A percentile compares a stretch with the other conserved stretches of the same genome.
Evolutionary conservation across 306 rosid genomes (phyloP).

Genomic region (Abrus precatorius): DNA sequence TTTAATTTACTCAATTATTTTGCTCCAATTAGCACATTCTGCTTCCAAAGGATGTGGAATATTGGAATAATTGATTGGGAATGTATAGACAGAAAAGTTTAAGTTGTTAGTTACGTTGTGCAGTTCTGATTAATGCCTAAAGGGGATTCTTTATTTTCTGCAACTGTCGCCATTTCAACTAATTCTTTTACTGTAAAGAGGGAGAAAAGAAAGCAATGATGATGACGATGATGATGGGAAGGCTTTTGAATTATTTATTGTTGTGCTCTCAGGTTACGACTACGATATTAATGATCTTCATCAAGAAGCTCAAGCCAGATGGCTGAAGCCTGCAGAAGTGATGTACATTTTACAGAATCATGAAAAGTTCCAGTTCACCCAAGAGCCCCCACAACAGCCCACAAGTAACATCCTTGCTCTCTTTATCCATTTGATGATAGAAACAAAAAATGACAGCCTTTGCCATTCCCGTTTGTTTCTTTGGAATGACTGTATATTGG

Average conservation of each 20-base stretch:
- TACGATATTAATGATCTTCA: slow-evolving; percentile 67
- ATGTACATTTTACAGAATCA: slow-evolving; percentile 86
- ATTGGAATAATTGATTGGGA: slow-evolving; percentile 1
- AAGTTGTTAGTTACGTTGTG: not conserved
- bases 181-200: not conserved
- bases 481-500: not conserved
- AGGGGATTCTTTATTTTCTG: slow-evolving; percentile 19
- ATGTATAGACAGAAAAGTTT: not conserved
- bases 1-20: slow-evolving; percentile 23
- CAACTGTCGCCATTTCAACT: not conserved
- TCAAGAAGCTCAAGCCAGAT: slow-evolving; percentile 84
- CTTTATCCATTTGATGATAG: slow-evolving; percentile 34
- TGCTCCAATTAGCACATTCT: not conserved
- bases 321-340: slow-evolving; percentile 98
- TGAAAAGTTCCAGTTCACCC: slow-evolving; percentile 76
- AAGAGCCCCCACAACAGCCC: slow-evolving; percentile 78
- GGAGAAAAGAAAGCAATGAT: not conserved
- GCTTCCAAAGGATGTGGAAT: slow-evolving; percentile 13
- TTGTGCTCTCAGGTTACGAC: slow-evolving; percentile 59
- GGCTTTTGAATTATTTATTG: slow-evolving; percentile 14
- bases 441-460: slow-evolving; percentile 12
- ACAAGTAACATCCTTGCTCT: slow-evolving; percentile 58
- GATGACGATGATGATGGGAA: not conserved
- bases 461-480: slow-evolving; percentile 11
- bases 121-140: not conserved